Base-by-base conservation (phyloP, 257 asterid species). In the Ehretia macrophylla region DNA sequence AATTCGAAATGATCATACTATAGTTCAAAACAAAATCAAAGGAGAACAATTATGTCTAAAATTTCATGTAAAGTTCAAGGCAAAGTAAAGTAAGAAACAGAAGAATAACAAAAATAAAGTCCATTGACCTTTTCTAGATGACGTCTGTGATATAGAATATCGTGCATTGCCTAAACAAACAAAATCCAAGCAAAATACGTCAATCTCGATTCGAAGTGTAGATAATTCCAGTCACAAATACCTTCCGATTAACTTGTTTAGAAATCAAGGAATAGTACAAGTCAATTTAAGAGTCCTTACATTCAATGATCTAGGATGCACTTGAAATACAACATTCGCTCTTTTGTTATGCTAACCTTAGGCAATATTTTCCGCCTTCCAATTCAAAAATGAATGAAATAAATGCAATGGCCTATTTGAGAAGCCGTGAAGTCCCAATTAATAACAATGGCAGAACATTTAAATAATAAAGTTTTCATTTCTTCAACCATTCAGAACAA, bases 1-100 rank as follows among this genome's bases (percentile, higher is more conserved):
- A 88, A 92, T 42, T 92, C 96, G 82, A 88, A 81, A 81, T 92
- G 99, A 81, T 92, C 99, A 65, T 88, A 92, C 97, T 92, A 14
- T 48, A 62, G 51, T 53, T 45, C 55, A 67, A 70, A 66, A 55
- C 45, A 56, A 65, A 57, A 48, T 23, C 66, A 40, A 52, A 56
- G 21, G 56, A 9, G 55, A 14, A 44, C 22, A 51, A 11, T 21
- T 32, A 23, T 44, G 5, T 12, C 16, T 50, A n/a, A 14, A 19
- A 19, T 39, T n/a, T n/a, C 44, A 74, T 23, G 32, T 13, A 27
- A 40, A 46, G 21, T 32, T 57, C 46, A 66, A 53, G 4, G 35
- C 35, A 27, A 27, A 27, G 35, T 51, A 45, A n/a, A n/a, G n/a
- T n/a, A n/a, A n/a, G 32, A 64, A 65, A n/a, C 19, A 61, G 65